These are phyloP conservation scores for Avena sativa DNA, from an alignment of 176 grass and related monocot species.

Conservation along the genomic window DNA sequence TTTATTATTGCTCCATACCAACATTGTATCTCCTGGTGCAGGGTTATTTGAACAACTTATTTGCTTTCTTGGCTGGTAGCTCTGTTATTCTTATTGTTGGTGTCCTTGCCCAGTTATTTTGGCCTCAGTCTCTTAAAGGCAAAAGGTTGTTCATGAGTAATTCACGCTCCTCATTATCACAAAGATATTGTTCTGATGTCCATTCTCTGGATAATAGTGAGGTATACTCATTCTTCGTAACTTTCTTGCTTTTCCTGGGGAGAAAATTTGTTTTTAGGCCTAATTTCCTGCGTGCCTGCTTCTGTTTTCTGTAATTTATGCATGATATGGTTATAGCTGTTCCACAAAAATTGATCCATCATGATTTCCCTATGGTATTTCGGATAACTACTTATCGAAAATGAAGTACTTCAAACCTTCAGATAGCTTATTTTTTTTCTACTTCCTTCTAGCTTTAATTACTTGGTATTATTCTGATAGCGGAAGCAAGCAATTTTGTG, in stretches of 20 bases:
- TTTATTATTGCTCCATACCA: neutral
- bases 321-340: neutral
- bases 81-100: slow-evolving; percentile 69
- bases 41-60: slow-evolving; percentile 65
- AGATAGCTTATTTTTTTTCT: neutral
- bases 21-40: slow-evolving; percentile 41
- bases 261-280: neutral
- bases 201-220: slow-evolving; percentile 54
- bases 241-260: neutral
- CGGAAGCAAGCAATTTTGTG: too few relatives aligned
- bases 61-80: slow-evolving; percentile 57
- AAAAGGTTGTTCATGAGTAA: slow-evolving; percentile 49
- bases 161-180: slow-evolving; percentile 50
- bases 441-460: neutral
- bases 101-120: slow-evolving; percentile 58
- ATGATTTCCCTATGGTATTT: slow-evolving; percentile 9
- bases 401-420: neutral
- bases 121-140: slow-evolving; percentile 46
- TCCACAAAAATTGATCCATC: neutral
- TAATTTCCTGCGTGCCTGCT: neutral
- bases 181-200: slow-evolving; percentile 53
- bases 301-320: slow-evolving; percentile 6
- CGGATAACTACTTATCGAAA: neutral
- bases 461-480: neutral
- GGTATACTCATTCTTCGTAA: slow-evolving; percentile 53